Evolutionary conservation across 768 basidiomycete genomes (phyloP).

Genomic region (Termitomyces eurrhizus): DNA sequence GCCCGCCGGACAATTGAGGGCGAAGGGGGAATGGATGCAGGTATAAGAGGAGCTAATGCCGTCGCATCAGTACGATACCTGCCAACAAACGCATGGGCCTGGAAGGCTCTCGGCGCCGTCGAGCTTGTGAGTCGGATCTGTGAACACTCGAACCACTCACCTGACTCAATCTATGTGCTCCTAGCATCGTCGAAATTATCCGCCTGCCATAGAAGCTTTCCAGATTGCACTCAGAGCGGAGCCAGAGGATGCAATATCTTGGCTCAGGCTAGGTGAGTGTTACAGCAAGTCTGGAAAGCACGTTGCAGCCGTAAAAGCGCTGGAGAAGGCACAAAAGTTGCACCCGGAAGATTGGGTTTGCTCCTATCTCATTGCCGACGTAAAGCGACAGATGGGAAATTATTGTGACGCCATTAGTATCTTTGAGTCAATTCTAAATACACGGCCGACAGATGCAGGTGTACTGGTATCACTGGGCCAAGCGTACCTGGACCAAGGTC

Average conservation of each 20-base stretch:
- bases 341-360: conserved; percentile 81
- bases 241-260: conserved; percentile 72
- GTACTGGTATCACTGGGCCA: conserved; percentile 69
- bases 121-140: conserved; percentile 63
- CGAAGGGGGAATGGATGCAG: conserved; percentile 76
- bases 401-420: conserved; percentile 70
- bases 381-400: conserved; percentile 72
- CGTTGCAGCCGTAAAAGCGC: conserved; percentile 84
- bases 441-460: conserved; percentile 65
- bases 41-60: conserved; percentile 28
- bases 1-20: conserved; percentile 90
- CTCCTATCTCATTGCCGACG: conserved; percentile 78
- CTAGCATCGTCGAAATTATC: conserved; percentile 66
- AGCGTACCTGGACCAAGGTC: conserved; percentile 69
- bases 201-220: conserved; percentile 74
- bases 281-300: conserved; percentile 88
- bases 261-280: conserved; percentile 90
- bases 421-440: conserved; percentile 52
- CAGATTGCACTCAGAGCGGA: conserved; percentile 84
- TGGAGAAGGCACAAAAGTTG: conserved; percentile 70
- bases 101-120: conserved; percentile 93
- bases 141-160: neutral
- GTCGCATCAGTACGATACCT: conserved; percentile 47
- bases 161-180: neutral
- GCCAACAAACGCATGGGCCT: conserved; percentile 92